Conservation (phyloP, 176 grass and related monocot genomes). For the Oryza glaberrima region DNA sequence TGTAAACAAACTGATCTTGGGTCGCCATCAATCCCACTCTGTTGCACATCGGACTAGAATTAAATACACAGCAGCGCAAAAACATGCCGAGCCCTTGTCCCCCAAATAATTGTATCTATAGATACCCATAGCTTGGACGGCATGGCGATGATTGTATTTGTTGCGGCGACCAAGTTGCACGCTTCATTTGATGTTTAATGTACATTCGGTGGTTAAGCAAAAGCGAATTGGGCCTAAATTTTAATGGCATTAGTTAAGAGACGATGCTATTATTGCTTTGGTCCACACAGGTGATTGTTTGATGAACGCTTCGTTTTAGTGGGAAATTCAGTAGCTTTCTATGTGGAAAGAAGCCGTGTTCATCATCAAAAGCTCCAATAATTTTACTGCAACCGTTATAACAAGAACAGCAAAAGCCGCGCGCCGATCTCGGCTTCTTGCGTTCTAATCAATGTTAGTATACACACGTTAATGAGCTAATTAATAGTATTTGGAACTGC, state of each 20-base stretch:
- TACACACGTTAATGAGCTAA: neutral
- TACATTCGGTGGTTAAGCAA: slow-evolving; percentile 39
- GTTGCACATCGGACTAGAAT: slow-evolving; percentile 15
- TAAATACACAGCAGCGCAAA: slow-evolving; percentile 30
- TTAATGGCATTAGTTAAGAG: neutral
- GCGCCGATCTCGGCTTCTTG: neutral
- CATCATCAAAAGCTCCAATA: neutral
- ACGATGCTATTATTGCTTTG: neutral
- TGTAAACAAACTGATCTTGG: neutral
- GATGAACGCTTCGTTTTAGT: slow-evolving; percentile 15
- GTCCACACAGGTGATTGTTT: neutral
- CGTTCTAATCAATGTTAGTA: neutral
- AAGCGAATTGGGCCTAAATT: neutral
- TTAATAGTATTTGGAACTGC: neutral
- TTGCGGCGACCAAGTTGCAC: slow-evolving; percentile 35
- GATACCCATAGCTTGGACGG: slow-evolving; percentile 1
- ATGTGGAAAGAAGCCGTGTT: slow-evolving; percentile 27
- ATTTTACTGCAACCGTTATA: neutral
- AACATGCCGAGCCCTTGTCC: slow-evolving; percentile 39
- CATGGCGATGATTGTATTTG: slow-evolving; percentile 17
- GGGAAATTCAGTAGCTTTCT: slow-evolving; percentile 27
- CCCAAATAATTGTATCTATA: slow-evolving; percentile 41
- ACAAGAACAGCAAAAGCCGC: slow-evolving; percentile 2
- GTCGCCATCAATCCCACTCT: slow-evolving; percentile 33
- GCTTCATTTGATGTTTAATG: slow-evolving; percentile 30